Evolutionary conservation across 2,329 filamentous ascomycete genomes (phyloP).

Genomic region (Penicillium verrucosum): DNA sequence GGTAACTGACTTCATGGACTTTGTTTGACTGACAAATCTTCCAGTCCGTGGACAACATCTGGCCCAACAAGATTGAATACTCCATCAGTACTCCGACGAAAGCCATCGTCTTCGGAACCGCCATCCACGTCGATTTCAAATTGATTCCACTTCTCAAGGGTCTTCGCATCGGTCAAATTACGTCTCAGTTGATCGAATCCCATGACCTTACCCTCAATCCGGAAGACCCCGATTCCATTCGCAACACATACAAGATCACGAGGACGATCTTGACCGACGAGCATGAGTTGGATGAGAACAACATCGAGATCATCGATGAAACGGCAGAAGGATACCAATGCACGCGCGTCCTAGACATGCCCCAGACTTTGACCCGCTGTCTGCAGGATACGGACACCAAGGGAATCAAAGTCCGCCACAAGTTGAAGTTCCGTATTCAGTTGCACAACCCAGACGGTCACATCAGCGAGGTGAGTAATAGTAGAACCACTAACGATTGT

Average conservation of each 20-base stretch:
- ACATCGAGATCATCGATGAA: conserved; percentile 55
- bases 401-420: conserved; percentile 89
- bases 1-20: not conserved
- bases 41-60: conserved; percentile 84
- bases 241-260: conserved; percentile 57
- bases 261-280: conserved; percentile 66
- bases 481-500: too few species aligned
- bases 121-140: conserved; percentile 77
- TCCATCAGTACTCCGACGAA: conserved; percentile 91
- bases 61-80: conserved; percentile 97
- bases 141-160: conserved; percentile 88
- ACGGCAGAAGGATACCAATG: conserved; percentile 60
- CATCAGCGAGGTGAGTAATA: conserved; percentile 69
- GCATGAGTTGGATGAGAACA: conserved; percentile 66
- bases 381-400: conserved; percentile 85
- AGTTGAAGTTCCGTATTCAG: conserved; percentile 85
- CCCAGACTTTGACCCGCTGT: conserved; percentile 76
- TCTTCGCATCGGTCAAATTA: conserved; percentile 77
- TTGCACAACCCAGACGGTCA: conserved; percentile 94
- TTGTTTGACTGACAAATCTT: conserved; percentile 16
- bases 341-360: conserved; percentile 62
- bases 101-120: conserved; percentile 89
- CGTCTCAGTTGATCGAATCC: conserved; percentile 74
- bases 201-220: conserved; percentile 62
- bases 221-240: conserved; percentile 42